Base-by-base conservation (phyloP, 352 stramenopile species). In the Elongisporangium anandrum region DNA sequence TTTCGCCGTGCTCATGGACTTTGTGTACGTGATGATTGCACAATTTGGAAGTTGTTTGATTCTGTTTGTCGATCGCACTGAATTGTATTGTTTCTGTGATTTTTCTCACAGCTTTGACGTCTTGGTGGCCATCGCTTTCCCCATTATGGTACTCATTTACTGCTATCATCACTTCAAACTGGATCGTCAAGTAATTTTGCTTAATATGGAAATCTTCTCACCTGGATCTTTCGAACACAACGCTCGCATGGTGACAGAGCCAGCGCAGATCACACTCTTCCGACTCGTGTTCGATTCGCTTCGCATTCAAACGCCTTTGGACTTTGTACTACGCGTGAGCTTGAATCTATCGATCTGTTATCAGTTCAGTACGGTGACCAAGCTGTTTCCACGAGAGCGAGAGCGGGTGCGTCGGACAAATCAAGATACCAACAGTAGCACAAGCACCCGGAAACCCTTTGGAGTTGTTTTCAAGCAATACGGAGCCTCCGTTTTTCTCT, bases 261-360 rank as follows among this genome's bases (percentile, higher is more conserved):
- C 74, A 0, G 59, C 48, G 3, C 50, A 75, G 17, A 65, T 77
- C 13, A 60, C 59, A 16, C 58, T 69, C 6, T 68, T 85, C 19
- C 61, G 58, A 20, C 63, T 73, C 57, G 69, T 60, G 24, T 59
- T 80, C 10, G 52, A 78, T 23, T 57, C 60, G 12, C 57, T 78
- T 8, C 66, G 63, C 17, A 66, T 77, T 41, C 50, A 58, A 21
- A 65, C 72, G 3, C 24, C 61, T 16, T 24, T 61, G 7, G 60
- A 75, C 34, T 80, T 66, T 34, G 59, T 79, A 15, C 59, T 69
- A 48, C 70, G 64, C 0, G 38, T 85, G 16, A 63, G 68, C 3
- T 72, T 68, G 47, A 85, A 73, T 56, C 3, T 77, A 4, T 62
- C 60, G 2, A 78, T 84, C 26, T 69, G 64, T 2, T 68, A 75